Conservation (phyloP, 2,329 filamentous ascomycete genomes). For the Leptodontidium sp. region DNA sequence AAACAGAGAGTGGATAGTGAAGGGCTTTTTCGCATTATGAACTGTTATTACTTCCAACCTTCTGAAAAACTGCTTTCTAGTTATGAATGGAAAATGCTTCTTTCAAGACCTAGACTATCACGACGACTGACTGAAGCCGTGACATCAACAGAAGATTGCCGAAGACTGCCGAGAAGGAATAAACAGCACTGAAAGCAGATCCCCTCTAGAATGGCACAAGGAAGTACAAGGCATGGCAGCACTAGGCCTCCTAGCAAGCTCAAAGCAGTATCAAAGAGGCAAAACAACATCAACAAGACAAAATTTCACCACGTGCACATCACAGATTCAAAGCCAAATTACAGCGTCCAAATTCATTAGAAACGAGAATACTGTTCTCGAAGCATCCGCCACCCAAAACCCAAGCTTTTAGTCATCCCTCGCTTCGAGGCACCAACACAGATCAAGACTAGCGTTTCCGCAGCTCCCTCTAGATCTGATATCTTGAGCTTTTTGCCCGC, state of each 20-base stretch:
- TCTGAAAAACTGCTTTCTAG: too few relatives aligned
- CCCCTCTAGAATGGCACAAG: too few relatives aligned
- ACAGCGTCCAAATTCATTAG: not conserved
- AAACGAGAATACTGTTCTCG: not conserved
- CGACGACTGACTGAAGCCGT: too few relatives aligned
- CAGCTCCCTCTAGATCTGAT: slow-evolving; percentile 24
- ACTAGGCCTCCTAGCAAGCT: not conserved
- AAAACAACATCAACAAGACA: not conserved
- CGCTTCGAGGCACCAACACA: slow-evolving; percentile 18
- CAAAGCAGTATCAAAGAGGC: not conserved
- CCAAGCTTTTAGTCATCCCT: slow-evolving; percentile 17
- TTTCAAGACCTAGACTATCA: too few relatives aligned
- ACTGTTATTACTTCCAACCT: too few relatives aligned
- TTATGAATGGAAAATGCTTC: too few relatives aligned
- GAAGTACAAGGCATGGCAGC: too few relatives aligned
- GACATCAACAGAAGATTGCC: too few relatives aligned
- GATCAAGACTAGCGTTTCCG: slow-evolving; percentile 7
- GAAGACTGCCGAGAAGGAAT: too few relatives aligned
- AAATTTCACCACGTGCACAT: not conserved
- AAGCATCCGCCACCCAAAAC: slow-evolving; percentile 15
- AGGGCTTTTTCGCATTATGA: too few relatives aligned
- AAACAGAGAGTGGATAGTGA: too few relatives aligned
- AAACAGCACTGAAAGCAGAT: too few relatives aligned
- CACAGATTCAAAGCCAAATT: not conserved
- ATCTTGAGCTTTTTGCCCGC: slow-evolving; percentile 30